phyloP scores from a whole-genome alignment of 306 rosid genomes.

The Lagenaria siceraria region DNA sequence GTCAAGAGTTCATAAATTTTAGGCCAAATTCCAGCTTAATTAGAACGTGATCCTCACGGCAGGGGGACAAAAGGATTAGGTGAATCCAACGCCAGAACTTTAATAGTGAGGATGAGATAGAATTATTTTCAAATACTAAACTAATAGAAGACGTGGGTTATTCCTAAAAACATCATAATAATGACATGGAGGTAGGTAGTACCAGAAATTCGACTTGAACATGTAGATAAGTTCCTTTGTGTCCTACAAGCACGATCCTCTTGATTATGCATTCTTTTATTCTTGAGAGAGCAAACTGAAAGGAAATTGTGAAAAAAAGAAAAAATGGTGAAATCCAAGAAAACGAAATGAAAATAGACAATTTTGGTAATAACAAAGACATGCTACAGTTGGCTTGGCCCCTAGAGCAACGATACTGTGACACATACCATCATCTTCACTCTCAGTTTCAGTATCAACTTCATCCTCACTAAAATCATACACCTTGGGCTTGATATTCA shows the following conservation, averaged over 20 bases:
- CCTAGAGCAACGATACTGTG: not conserved
- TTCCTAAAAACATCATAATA: constrained; percentile 3
- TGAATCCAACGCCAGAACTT: not conserved
- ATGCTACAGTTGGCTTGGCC: not conserved
- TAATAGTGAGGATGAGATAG: not conserved
- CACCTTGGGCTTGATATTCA: constrained; percentile 78
- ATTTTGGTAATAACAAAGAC: not conserved
- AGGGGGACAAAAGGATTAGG: not conserved
- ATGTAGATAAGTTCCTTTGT: constrained; percentile 33
- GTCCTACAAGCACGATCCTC: constrained; percentile 24
- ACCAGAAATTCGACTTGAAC: constrained; percentile 46
- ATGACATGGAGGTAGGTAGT: constrained; percentile 20
- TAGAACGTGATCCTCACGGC: not conserved
- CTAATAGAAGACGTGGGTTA: not conserved
- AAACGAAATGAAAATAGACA: not conserved
- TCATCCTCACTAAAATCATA: constrained; percentile 97
- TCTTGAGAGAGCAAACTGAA: constrained; percentile 44
- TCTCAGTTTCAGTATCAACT: constrained; percentile 84
- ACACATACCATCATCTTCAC: constrained; percentile 83
- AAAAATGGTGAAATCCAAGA: constrained; percentile 4
- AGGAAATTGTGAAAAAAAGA: constrained; percentile 21
- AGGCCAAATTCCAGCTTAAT: not conserved
- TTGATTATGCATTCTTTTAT: constrained; percentile 21
- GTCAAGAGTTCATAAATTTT: not conserved
- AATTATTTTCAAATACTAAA: not conserved